Percentiles rank a stretch among this genome's conserved stretches.
Conservation (phyloP, 495 filamentous ascomycete genomes). For the Aspergillus baeticus region DNA sequence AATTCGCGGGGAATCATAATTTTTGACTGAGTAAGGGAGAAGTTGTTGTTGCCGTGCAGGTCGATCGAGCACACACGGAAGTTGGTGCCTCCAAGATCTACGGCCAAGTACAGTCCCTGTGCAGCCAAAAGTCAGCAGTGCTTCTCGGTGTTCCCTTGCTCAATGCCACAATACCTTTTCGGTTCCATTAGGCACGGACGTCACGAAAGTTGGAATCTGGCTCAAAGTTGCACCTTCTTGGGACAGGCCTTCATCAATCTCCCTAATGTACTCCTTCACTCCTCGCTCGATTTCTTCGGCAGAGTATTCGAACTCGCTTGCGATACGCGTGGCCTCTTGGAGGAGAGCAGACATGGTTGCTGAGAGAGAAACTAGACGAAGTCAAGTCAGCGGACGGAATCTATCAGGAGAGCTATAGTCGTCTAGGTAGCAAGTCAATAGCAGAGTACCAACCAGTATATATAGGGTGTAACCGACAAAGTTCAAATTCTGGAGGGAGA, state of each 20-base stretch:
- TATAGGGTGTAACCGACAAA: neutral
- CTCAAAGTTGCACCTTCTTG: slow-evolving; percentile 78
- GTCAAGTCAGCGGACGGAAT: neutral
- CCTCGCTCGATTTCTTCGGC: slow-evolving; percentile 74
- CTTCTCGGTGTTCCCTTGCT: neutral
- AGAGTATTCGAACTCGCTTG: slow-evolving; percentile 81
- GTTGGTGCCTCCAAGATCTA: slow-evolving; percentile 96
- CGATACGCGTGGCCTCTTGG: slow-evolving; percentile 74
- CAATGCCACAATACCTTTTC: slow-evolving; percentile 62
- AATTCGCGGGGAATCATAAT: slow-evolving; percentile 84
- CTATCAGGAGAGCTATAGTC: slow-evolving; percentile 2
- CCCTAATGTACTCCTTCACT: slow-evolving; percentile 77
- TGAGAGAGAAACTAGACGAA: slow-evolving; percentile 6
- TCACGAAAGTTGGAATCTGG: slow-evolving; percentile 97
- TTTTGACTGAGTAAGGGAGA: slow-evolving; percentile 87
- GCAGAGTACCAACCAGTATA: neutral
- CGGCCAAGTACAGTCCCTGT: slow-evolving; percentile 91
- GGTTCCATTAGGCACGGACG: slow-evolving; percentile 92
- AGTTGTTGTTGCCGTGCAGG: slow-evolving; percentile 88
- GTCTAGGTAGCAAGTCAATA: neutral
- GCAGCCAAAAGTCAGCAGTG: slow-evolving; percentile 5
- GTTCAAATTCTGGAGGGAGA: neutral
- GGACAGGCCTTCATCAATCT: slow-evolving; percentile 84
- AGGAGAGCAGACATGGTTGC: slow-evolving; percentile 53
- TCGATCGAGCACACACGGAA: slow-evolving; percentile 96